Evolutionary conservation across 2,329 filamentous ascomycete species (phyloP), one percentile per base, ranked within the genome.

Genomic region (Xylariaceae sp.): DNA sequence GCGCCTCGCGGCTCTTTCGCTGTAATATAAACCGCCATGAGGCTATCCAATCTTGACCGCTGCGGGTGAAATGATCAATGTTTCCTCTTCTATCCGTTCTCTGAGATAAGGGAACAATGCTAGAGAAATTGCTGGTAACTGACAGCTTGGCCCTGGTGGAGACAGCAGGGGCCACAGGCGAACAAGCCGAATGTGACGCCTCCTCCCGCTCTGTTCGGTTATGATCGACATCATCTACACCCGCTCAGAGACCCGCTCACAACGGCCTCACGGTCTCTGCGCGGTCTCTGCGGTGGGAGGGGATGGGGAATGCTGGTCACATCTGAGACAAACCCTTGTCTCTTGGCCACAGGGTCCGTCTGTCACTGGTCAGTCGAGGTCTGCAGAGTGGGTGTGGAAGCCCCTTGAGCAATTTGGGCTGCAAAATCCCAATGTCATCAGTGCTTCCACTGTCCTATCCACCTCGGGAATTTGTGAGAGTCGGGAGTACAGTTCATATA

Each of bases 291-390:
- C 30, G 33, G 33, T 47, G 43, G 48, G 44, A 36, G n/a, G 17
- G 62, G 32, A 42, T 66, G 59, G 63, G 65, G 66, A 61, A 64
- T 59, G 63, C 65, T 50, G 58, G 62, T 62, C 54, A 58, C 56
- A 58, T 62, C 60, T 68, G 67, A 67, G 62, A 69, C 67, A 59
- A 2, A 41, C 66, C 67, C 66, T 50, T 51, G 66, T 52, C 33
- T 18, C 59, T 65, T 63, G 59, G 59, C 42, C 51, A 38, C 31
- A 15, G 44, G 33, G 43, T 32, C 38, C 41, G 39, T 19, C 19
- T 54, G 19, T 60, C 53, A 63, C 47, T 64, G 62, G 59, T 42
- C 45, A 11, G 42, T 42, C 44, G 33, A 19, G 39, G 41, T 27
- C 40, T 48, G 44, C 47, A 45, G 44, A 54, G 57, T 58, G 63